Evolutionary conservation across 768 basidiomycete species (phyloP).

Genomic region (Boletus bicolor): DNA sequence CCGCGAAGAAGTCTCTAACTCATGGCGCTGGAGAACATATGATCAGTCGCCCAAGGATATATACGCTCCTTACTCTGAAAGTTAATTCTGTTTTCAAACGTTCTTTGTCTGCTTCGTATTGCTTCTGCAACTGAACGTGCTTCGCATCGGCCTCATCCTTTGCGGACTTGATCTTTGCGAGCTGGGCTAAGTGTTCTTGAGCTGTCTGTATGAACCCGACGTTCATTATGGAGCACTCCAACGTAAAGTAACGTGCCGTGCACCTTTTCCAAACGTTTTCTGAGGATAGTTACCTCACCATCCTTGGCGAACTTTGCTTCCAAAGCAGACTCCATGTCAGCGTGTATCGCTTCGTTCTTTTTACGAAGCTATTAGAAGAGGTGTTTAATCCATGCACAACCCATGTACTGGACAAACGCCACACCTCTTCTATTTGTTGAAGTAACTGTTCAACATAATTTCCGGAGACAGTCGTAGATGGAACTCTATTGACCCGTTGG

Average conservation of each 20-base stretch:
- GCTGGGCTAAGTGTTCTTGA: constrained; percentile 55
- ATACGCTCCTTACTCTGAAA: constrained; percentile 53
- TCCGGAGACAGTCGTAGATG: constrained; percentile 1
- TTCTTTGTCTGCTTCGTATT: constrained; percentile 66
- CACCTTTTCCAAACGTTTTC: constrained; percentile 70
- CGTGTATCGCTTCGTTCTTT: constrained; percentile 46
- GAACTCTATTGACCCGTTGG: constrained; percentile 7
- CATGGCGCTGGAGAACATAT: constrained; percentile 53
- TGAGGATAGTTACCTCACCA: constrained; percentile 67
- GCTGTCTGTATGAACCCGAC: constrained; percentile 39
- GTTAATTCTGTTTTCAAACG: constrained; percentile 63
- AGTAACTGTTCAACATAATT: constrained; percentile 20
- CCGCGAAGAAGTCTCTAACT: constrained; percentile 54
- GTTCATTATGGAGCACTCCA: not conserved
- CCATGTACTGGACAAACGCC: constrained; percentile 13
- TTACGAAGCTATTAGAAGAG: constrained; percentile 42
- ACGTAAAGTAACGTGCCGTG: not conserved
- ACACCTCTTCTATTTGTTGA: constrained; percentile 48
- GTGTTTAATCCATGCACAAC: constrained; percentile 10
- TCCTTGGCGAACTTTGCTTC: constrained; percentile 57
- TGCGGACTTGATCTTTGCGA: constrained; percentile 53
- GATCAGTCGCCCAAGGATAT: constrained; percentile 12
- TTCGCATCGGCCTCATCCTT: constrained; percentile 61
- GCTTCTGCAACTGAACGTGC: constrained; percentile 53
- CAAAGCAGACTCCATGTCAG: constrained; percentile 44